These are phyloP conservation scores for Marasmius sp. DNA, from an alignment of 1,284 basidiomycete species.

Conservation along the genomic window DNA sequence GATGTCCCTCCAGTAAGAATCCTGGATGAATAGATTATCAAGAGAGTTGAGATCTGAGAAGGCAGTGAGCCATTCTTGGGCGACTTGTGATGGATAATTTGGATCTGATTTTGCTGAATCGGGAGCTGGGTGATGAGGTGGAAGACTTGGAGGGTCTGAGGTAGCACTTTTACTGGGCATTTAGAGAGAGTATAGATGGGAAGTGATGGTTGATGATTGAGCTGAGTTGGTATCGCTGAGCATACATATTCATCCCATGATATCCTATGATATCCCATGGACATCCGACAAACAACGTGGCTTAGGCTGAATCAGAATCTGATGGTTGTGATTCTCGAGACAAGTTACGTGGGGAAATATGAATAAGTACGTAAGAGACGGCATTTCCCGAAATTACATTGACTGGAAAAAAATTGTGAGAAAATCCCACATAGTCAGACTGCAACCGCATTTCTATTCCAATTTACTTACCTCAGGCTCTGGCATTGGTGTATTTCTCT, in stretches of 20 bases:
- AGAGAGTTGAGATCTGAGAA: slow-evolving; percentile 21
- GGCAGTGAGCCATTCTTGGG: slow-evolving; percentile 19
- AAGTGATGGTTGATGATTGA: too few relatives aligned
- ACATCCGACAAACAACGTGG: too few relatives aligned
- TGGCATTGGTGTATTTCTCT: background rate
- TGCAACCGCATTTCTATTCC: background rate
- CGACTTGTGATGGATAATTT: slow-evolving; percentile 7
- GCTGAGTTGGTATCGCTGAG: too few relatives aligned
- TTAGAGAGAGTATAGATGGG: too few relatives aligned
- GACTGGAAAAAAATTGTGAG: too few relatives aligned
- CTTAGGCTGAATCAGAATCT: too few relatives aligned
- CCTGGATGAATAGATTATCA: slow-evolving; percentile 34
- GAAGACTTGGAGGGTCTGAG: background rate
- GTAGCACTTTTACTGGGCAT: background rate
- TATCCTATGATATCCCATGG: too few relatives aligned
- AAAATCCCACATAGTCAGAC: too few relatives aligned
- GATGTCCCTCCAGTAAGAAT: slow-evolving; percentile 54
- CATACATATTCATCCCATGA: too few relatives aligned
- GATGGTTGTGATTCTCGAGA: too few relatives aligned
- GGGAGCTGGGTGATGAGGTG: slow-evolving; percentile 2
- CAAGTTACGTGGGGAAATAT: too few relatives aligned
- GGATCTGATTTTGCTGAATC: slow-evolving; percentile 7
- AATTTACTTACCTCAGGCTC: background rate
- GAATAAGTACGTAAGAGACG: background rate
- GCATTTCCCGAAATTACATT: background rate